Percentiles rank a stretch among this genome's conserved stretches.
Conservation (phyloP, 2,329 filamentous ascomycete species). For the Fusarium mundagurra region DNA sequence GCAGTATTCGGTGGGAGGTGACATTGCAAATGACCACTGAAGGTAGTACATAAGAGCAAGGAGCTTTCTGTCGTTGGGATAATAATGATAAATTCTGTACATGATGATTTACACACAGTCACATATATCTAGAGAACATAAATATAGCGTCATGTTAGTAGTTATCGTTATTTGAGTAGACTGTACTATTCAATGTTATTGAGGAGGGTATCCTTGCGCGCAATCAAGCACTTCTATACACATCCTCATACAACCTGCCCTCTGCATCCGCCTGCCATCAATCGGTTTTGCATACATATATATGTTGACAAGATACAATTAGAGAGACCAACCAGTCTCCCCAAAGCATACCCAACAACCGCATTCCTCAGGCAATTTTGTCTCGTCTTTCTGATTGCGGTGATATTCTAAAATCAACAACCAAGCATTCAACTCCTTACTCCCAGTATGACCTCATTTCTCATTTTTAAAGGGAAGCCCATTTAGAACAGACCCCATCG, state of each 20-base stretch:
- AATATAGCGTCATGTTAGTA: neutral
- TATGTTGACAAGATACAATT: slow-evolving; percentile 1
- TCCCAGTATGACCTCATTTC: slow-evolving; percentile 43
- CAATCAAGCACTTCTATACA: slow-evolving; percentile 36
- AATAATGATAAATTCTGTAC: neutral
- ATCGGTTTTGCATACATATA: neutral
- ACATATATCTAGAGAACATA: neutral
- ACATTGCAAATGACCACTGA: slow-evolving; percentile 77
- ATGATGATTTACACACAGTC: neutral
- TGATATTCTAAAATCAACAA: slow-evolving; percentile 40
- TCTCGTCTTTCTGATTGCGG: slow-evolving; percentile 12
- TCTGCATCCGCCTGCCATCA: neutral
- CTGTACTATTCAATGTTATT: slow-evolving; percentile 25
- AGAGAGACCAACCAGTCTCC: neutral
- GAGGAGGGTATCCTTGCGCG: slow-evolving; percentile 46
- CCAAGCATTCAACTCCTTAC: slow-evolving; percentile 42
- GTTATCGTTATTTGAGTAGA: neutral
- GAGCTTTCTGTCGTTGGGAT: neutral
- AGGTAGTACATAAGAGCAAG: slow-evolving; percentile 28
- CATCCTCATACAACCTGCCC: slow-evolving; percentile 20
- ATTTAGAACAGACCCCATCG: slow-evolving; percentile 61
- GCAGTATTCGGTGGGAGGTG: slow-evolving; percentile 89
- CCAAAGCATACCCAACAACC: neutral
- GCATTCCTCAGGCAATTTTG: neutral
- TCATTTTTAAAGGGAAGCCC: slow-evolving; percentile 23